phyloP scores from a whole-genome alignment of 768 basidiomycete species.

The Leccinum arenicola region DNA sequence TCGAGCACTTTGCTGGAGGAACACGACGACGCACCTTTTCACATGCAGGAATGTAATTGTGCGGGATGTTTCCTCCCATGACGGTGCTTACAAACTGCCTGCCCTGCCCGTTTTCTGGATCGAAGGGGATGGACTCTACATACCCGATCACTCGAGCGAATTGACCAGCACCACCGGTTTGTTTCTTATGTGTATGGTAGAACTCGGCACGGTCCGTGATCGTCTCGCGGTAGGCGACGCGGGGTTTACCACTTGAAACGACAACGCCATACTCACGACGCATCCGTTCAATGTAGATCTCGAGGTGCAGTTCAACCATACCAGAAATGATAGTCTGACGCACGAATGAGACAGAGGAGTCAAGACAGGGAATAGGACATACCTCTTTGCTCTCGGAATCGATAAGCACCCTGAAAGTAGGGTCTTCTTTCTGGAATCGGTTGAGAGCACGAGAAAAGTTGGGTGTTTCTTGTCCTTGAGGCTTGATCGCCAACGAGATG shows the following conservation, averaged over 20 bases:
- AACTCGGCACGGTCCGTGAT: slow-evolving; percentile 82
- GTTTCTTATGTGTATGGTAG: slow-evolving; percentile 95
- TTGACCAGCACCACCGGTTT: slow-evolving; percentile 96
- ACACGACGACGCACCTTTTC: slow-evolving; percentile 65
- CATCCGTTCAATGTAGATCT: slow-evolving; percentile 99
- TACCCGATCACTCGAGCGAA: slow-evolving; percentile 90
- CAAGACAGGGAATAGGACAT: slow-evolving; percentile 5
- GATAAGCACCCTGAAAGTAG: slow-evolving; percentile 96
- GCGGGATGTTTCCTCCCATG: slow-evolving; percentile 90
- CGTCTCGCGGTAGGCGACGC: slow-evolving; percentile 95
- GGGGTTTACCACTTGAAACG: slow-evolving; percentile 97
- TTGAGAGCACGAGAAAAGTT: slow-evolving; percentile 96
- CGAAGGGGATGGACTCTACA: slow-evolving; percentile 83
- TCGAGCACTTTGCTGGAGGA: background rate
- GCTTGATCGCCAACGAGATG: slow-evolving; percentile 92
- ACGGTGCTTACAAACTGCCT: slow-evolving; percentile 81
- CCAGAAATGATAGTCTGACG: slow-evolving; percentile 94
- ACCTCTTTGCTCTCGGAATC: slow-evolving; percentile 95
- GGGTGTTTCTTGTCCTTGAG: slow-evolving; percentile 88
- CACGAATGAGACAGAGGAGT: background rate
- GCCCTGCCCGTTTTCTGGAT: slow-evolving; percentile 77
- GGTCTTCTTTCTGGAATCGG: slow-evolving; percentile 98
- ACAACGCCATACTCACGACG: slow-evolving; percentile 96
- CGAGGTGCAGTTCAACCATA: slow-evolving; percentile 98
- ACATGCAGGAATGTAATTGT: slow-evolving; percentile 89